Evolutionary conservation across 331 rosid genomes (phyloP).

Genomic region (Telfairia occidentalis): DNA sequence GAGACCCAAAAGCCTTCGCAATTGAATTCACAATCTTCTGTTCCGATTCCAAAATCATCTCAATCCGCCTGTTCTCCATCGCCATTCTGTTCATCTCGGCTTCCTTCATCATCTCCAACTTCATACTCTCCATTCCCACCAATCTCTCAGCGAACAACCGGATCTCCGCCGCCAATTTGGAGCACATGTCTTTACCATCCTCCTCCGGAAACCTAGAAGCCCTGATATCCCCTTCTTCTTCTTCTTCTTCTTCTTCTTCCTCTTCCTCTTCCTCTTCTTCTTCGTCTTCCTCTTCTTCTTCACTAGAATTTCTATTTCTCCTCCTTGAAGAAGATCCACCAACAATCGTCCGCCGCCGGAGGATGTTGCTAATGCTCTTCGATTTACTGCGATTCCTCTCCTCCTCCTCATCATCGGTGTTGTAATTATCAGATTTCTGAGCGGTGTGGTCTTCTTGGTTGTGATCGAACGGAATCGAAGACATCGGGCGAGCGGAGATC

Average conservation of each 20-base stretch:
- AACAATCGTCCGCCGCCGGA: constrained; percentile 17
- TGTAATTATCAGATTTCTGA: neutral
- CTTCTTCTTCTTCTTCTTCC: constrained; percentile 6
- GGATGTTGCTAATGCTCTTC: constrained; percentile 37
- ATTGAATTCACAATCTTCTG: constrained; percentile 63
- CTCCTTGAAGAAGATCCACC: constrained; percentile 17
- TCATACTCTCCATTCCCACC: constrained; percentile 60
- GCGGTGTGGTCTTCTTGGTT: neutral
- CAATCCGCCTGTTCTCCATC: constrained; percentile 67
- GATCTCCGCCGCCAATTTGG: constrained; percentile 46
- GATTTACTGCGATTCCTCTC: constrained; percentile 16
- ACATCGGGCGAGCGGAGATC: constrained; percentile 44
- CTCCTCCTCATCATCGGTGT: neutral
- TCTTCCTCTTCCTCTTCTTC: constrained; percentile 14
- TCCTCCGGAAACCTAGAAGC: neutral
- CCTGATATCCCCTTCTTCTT: neutral
- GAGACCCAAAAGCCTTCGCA: constrained; percentile 42
- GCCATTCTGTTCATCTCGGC: constrained; percentile 58
- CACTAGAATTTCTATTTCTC: neutral
- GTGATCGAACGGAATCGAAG: neutral
- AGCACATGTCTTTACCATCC: constrained; percentile 21
- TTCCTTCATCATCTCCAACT: constrained; percentile 73
- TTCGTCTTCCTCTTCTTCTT: constrained; percentile 2
- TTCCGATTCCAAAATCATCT: constrained; percentile 56
- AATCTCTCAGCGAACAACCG: constrained; percentile 44